Evolutionary conservation across 257 asterid species (phyloP).

Genomic region (Datura wrightii): DNA sequence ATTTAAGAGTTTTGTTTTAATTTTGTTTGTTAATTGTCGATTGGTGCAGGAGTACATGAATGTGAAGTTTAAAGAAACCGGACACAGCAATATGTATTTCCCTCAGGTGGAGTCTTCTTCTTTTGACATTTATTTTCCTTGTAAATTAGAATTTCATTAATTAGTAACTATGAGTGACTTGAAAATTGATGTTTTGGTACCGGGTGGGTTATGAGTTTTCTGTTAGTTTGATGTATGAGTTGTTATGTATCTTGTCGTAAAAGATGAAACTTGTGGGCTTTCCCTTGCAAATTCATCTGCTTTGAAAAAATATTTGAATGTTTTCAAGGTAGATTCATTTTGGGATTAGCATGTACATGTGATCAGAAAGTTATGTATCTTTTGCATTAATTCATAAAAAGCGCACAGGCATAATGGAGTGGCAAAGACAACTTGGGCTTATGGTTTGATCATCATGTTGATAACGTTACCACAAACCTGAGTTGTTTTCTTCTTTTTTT

Average conservation of each 20-base stretch:
- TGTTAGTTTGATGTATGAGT: constrained; percentile 8
- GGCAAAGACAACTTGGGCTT: background rate
- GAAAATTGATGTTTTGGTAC: background rate
- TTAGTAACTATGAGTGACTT: background rate
- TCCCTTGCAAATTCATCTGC: constrained; percentile 13
- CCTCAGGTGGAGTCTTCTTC: constrained; percentile 71
- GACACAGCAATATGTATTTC: constrained; percentile 98
- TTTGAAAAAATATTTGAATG: background rate
- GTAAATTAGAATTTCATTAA: background rate
- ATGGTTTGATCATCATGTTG: constrained; percentile 1
- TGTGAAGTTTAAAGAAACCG: constrained; percentile 96
- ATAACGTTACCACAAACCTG: background rate
- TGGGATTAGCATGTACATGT: background rate
- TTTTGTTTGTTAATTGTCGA: constrained; percentile 31
- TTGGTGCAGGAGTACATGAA: constrained; percentile 87
- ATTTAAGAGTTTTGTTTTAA: background rate
- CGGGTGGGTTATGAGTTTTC: background rate
- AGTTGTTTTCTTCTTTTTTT: background rate
- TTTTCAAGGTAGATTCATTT: background rate
- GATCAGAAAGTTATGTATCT: background rate
- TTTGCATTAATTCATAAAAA: background rate
- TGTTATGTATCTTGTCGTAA: background rate
- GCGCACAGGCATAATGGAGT: background rate
- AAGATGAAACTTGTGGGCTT: background rate
- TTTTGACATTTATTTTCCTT: constrained; percentile 14